phyloP scores from a whole-genome alignment of 345 rosid genomes.

The Citrus glauca region DNA sequence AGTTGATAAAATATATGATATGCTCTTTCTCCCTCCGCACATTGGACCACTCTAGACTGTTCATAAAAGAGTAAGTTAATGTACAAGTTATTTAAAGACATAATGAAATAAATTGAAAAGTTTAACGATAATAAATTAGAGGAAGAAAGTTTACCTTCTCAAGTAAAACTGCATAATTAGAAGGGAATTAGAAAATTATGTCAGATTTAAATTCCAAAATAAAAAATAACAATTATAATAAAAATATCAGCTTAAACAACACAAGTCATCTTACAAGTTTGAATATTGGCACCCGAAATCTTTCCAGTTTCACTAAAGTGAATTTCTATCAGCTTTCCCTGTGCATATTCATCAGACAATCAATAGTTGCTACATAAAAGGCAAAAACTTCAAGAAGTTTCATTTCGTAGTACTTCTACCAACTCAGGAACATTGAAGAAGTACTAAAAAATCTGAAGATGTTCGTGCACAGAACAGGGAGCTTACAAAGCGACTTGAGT shows the following conservation, averaged over 20 bases:
- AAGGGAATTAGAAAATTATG: slow-evolving; percentile 21
- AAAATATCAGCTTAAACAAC: neutral
- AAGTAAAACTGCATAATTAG: slow-evolving; percentile 68
- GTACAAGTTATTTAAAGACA: neutral
- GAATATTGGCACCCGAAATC: slow-evolving; percentile 97
- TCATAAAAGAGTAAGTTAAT: slow-evolving; percentile 29
- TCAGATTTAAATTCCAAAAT: slow-evolving; percentile 26
- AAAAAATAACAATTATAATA: slow-evolving; percentile 7
- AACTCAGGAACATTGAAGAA: neutral
- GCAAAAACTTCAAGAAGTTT: neutral
- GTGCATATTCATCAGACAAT: slow-evolving; percentile 30
- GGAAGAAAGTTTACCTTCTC: slow-evolving; percentile 72
- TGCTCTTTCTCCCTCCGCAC: slow-evolving; percentile 94
- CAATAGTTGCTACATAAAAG: slow-evolving; percentile 6
- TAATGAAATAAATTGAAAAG: slow-evolving; percentile 7
- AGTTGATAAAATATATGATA: slow-evolving; percentile 99
- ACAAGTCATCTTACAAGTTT: slow-evolving; percentile 74
- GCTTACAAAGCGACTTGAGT: slow-evolving; percentile 99
- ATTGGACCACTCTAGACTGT: slow-evolving; percentile 99
- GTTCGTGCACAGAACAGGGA: slow-evolving; percentile 23
- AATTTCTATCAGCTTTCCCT: slow-evolving; percentile 97
- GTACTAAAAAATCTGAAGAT: neutral
- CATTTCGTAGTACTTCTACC: neutral
- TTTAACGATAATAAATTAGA: slow-evolving; percentile 11
- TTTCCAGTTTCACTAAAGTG: slow-evolving; percentile 95